A percentile compares a stretch with the other conserved stretches of the same genome.
Conservation (phyloP, 306 rosid species). For the Albizia julibrissin region DNA sequence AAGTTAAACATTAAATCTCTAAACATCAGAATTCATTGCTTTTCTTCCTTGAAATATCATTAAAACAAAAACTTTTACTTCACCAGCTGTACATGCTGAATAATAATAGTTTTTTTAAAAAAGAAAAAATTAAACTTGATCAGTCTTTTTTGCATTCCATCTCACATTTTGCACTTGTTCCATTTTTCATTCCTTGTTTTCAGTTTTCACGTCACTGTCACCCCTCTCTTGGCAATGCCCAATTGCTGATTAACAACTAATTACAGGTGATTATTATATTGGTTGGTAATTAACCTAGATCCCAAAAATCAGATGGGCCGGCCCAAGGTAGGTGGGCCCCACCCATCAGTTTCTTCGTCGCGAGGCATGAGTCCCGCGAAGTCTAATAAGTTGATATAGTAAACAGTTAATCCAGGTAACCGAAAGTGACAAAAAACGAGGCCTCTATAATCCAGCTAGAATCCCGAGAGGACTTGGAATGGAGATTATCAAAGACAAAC, state of each 20-base stretch:
- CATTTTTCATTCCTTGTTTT: not conserved
- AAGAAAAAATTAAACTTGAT: not conserved
- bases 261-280: not conserved
- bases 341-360: conserved; percentile 14
- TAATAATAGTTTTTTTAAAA: too few species aligned
- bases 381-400: not conserved
- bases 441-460: conserved; percentile 58
- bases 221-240: not conserved
- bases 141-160: not conserved
- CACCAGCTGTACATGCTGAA: not conserved
- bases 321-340: conserved; percentile 58
- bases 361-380: conserved; percentile 19
- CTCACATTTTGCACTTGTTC: not conserved
- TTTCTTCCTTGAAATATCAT: too few species aligned
- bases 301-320: conserved; percentile 57
- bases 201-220: not conserved
- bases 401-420: conserved; percentile 40
- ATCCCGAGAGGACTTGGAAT: conserved; percentile 36
- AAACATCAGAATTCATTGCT: too few species aligned
- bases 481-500: conserved; percentile 42
- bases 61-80: not conserved
- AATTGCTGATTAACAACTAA: not conserved
- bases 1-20: too few species aligned
- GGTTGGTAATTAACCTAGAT: not conserved
- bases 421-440: conserved; percentile 16